These are phyloP conservation scores for Lentinula sp. DNA, from an alignment of 768 basidiomycete genomes.

Conservation along the genomic window DNA sequence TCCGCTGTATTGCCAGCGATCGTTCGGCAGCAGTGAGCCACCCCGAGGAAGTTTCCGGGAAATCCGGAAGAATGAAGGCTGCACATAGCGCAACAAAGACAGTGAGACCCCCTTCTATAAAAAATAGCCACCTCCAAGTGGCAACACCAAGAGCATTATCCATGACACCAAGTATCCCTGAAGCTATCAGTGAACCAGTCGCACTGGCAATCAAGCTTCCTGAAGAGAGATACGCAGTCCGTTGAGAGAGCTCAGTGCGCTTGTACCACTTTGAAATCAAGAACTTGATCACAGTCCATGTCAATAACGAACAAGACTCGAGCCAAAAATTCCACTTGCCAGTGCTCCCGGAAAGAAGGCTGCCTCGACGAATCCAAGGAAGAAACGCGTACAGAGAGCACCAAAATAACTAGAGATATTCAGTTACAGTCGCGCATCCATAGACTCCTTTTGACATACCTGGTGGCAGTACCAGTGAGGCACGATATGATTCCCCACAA, in stretches of 20 bases:
- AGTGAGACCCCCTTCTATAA: slow-evolving; percentile 57
- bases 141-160: slow-evolving; percentile 60
- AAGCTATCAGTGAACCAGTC: slow-evolving; percentile 74
- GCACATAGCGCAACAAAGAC: slow-evolving; percentile 42
- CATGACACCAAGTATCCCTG: slow-evolving; percentile 68
- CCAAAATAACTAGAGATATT: slow-evolving; percentile 25
- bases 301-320: background rate
- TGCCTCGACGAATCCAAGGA: slow-evolving; percentile 70
- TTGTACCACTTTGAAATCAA: slow-evolving; percentile 71
- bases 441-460: background rate
- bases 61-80: slow-evolving; percentile 68
- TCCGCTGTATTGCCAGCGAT: slow-evolving; percentile 48
- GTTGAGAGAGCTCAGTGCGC: slow-evolving; percentile 59
- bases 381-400: slow-evolving; percentile 63
- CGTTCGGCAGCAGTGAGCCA: slow-evolving; percentile 59
- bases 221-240: slow-evolving; percentile 63
- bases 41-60: slow-evolving; percentile 49
- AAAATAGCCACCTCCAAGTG: slow-evolving; percentile 81
- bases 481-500: slow-evolving; percentile 7
- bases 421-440: slow-evolving; percentile 6
- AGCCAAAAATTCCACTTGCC: slow-evolving; percentile 12
- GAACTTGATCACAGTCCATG: slow-evolving; percentile 25
- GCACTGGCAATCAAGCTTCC: slow-evolving; percentile 78
- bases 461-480: slow-evolving; percentile 1
- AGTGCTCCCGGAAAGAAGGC: slow-evolving; percentile 69